phyloP scores from a whole-genome alignment of 1,284 basidiomycete species.

The Pyrrhoderma lamaoense region DNA sequence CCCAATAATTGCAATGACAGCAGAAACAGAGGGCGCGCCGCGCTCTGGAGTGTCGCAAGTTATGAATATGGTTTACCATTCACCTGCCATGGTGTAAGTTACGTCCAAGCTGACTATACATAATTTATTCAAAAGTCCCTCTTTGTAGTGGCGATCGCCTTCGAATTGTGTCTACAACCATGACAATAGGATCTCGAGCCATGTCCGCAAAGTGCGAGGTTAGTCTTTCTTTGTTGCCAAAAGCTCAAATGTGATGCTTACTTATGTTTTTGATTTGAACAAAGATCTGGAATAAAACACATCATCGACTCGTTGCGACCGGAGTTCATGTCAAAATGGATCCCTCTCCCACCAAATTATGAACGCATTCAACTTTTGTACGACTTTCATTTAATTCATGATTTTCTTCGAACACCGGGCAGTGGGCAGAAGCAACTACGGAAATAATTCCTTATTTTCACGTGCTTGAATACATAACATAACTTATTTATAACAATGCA shows the following conservation, averaged over 20 bases:
- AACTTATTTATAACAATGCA: too few species aligned
- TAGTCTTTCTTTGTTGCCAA: conserved; percentile 11
- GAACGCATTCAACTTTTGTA: too few species aligned
- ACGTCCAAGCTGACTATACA: too few species aligned
- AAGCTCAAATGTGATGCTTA: too few species aligned
- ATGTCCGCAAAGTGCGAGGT: conserved; percentile 43
- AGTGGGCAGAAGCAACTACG: too few species aligned
- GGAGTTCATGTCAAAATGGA: conserved; percentile 51
- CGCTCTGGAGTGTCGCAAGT: conserved; percentile 35
- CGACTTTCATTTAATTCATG: too few species aligned
- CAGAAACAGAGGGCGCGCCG: conserved; percentile 23
- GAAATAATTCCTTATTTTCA: too few species aligned
- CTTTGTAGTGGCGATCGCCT: conserved; percentile 43
- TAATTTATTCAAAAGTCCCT: too few species aligned
- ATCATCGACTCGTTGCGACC: conserved; percentile 43
- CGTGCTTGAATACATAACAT: too few species aligned
- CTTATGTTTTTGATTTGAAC: not conserved
- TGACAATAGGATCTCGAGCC: conserved; percentile 34
- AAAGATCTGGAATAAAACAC: conserved; percentile 49
- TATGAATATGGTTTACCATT: conserved; percentile 44
- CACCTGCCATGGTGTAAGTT: conserved; percentile 41
- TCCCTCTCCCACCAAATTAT: too few species aligned
- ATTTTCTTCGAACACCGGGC: too few species aligned
- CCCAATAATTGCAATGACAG: conserved; percentile 30
- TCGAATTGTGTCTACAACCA: conserved; percentile 41